A percentile compares a stretch with the other conserved stretches of the same genome.
These are phyloP conservation scores for Schizothecium vesticola DNA, from an alignment of 495 filamentous ascomycete species.

Conservation along the genomic window DNA sequence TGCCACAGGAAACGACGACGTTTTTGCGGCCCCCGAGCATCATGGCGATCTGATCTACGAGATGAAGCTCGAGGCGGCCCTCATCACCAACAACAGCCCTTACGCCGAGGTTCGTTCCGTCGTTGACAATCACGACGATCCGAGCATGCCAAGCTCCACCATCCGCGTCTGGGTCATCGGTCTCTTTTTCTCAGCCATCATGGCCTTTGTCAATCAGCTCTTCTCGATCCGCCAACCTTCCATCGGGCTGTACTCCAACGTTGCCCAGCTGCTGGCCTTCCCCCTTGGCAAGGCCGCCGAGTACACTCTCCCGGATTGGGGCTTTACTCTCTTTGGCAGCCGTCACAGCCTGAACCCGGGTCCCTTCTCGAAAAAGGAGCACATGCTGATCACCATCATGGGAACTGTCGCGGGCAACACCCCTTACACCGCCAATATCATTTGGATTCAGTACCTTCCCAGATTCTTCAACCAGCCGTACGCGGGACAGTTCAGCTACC, in stretches of 20 bases:
- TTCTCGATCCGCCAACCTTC: constrained; percentile 34
- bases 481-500: constrained; percentile 31
- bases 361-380: constrained; percentile 45
- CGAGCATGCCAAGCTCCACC: constrained; percentile 27
- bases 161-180: constrained; percentile 36
- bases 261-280: constrained; percentile 35
- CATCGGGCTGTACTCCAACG: constrained; percentile 28
- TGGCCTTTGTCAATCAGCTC: constrained; percentile 35
- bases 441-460: constrained; percentile 39
- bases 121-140: constrained; percentile 40
- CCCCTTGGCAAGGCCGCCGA: constrained; percentile 33
- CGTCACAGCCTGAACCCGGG: constrained; percentile 42
- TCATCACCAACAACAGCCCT: constrained; percentile 39
- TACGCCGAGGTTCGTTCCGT: constrained; percentile 46
- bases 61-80: constrained; percentile 39
- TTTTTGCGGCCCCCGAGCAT: constrained; percentile 25
- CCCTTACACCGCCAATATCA: constrained; percentile 35
- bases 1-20: constrained; percentile 18
- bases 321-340: constrained; percentile 31
- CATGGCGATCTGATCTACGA: constrained; percentile 31
- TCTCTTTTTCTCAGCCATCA: constrained; percentile 25
- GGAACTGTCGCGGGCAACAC: constrained; percentile 27
- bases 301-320: constrained; percentile 30
- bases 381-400: constrained; percentile 46
- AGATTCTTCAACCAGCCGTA: constrained; percentile 35